Percentiles rank a stretch among this genome's conserved stretches.
These are phyloP conservation scores for Coemansia sp. DNA, from an alignment of 192 early-diverging fungal species.

Conservation along the genomic window DNA sequence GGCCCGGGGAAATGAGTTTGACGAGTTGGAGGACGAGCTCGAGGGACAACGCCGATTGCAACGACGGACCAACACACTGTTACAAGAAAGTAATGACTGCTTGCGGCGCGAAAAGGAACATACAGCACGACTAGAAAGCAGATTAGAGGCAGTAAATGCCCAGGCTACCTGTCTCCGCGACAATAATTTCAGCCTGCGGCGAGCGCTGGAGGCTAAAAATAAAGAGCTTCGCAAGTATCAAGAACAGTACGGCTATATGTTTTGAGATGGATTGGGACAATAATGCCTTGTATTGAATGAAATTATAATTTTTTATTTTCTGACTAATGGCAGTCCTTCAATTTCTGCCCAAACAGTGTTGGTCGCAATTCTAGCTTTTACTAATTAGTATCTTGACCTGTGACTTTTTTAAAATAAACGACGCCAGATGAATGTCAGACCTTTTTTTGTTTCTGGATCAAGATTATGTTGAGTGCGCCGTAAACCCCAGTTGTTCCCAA, in stretches of 20 bases:
- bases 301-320: no score
- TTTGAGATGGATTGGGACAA: background rate
- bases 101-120: background rate
- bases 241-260: background rate
- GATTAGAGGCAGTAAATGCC: background rate
- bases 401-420: no score
- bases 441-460: no score
- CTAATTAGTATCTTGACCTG: no score
- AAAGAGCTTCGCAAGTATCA: background rate
- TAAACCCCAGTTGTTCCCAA: no score
- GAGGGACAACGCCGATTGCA: background rate
- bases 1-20: background rate
- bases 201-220: background rate
- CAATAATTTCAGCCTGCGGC: background rate
- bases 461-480: no score
- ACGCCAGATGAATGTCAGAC: no score
- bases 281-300: no score
- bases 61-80: background rate
- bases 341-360: no score
- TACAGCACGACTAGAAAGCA: background rate
- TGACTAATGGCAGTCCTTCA: no score
- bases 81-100: background rate
- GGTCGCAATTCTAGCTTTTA: no score
- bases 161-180: background rate
- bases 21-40: background rate